Percentiles rank a stretch among this genome's conserved stretches.
These are phyloP conservation scores for Malassezia slooffiae DNA, from an alignment of 1,284 basidiomycete species.

Conservation along the genomic window DNA sequence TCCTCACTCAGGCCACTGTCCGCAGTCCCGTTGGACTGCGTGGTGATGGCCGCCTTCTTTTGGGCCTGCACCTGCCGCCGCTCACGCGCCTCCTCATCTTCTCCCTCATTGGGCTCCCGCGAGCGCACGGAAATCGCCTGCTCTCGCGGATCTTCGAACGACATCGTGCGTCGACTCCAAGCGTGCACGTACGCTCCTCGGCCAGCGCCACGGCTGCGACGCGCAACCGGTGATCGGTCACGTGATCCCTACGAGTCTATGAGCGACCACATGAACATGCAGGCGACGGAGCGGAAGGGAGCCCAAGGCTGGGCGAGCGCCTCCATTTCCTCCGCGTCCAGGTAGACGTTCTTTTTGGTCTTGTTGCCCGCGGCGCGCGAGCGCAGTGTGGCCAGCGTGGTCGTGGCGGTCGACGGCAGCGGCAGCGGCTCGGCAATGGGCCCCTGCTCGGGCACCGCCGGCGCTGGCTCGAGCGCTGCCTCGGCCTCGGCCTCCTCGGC, in stretches of 20 bases:
- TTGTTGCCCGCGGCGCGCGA: constrained; percentile 34
- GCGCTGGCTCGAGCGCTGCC: background rate
- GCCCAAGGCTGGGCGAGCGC: constrained; percentile 30
- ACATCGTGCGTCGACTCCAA: constrained; percentile 9
- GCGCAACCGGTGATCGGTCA: constrained; percentile 12
- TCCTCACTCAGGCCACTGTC: constrained; percentile 77
- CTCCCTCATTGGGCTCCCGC: constrained; percentile 47
- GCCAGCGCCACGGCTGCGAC: constrained; percentile 4
- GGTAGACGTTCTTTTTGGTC: constrained; percentile 36
- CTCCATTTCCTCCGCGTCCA: constrained; percentile 39
- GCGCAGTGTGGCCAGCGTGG: constrained; percentile 18
- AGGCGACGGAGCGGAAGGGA: constrained; percentile 36
- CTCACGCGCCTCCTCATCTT: constrained; percentile 24
- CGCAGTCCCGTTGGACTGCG: constrained; percentile 53
- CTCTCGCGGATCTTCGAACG: constrained; percentile 11
- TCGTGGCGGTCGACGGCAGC: constrained; percentile 9
- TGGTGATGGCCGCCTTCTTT: constrained; percentile 24
- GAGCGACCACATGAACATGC: constrained; percentile 38
- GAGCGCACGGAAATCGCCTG: constrained; percentile 47
- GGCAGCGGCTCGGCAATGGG: constrained; percentile 10
- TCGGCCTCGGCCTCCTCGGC: constrained; percentile 6
- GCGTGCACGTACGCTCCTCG: background rate
- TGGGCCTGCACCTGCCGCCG: constrained; percentile 25
- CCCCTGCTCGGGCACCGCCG: background rate
- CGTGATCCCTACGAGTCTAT: constrained; percentile 18